Base-by-base conservation (phyloP, 352 stramenopile genomes). In the Phytophthora ramorum region DNA sequence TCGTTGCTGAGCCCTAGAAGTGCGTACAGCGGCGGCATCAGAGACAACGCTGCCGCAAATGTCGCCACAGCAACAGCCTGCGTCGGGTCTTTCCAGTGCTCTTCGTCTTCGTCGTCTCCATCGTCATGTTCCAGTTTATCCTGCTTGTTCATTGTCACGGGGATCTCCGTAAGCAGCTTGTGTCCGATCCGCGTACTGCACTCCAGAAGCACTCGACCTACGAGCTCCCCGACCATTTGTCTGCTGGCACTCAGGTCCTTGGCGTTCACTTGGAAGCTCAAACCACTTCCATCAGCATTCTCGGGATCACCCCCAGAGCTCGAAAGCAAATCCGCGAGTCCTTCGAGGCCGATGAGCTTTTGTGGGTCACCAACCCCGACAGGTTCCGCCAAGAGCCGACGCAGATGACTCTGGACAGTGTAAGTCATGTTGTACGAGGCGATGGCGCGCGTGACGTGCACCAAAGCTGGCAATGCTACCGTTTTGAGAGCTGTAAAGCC, bases 361-460 rank as follows among this genome's bases (percentile, higher is more conserved):
- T 90, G 89, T 40, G 90, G 81, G 43, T 95, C 83, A 10, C 86
- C 85, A 16, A 91, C 72, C 12, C 77, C 84, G 20, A 90, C 72
- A 1, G 79, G 63, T 54, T 95, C 87, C 0, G 73, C 66, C 10
- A 92, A 54, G 7, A 95, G 55, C 0, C 80, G 69, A 0, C 83
- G 81, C 2, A 95, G 16, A 51, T 95, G 87, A 38, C 78, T 93
- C 22, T 93, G 73, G 1, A 95, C 52, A 0, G 69, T 73, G 52
- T 92, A 93, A 2, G 69, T 40, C 80, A 90, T 83, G 48, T 92
- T 93, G 70, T 92, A 93, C 12, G 76, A 71, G 0, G 83, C 79
- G 16, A 95, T 91, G 1, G 58, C 71, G 7, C 85, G 28, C 7
- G 84, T 85, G 10, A 95, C 69, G 20, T 78, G 53, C 4, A 91